Evolutionary conservation across 495 filamentous ascomycete genomes (phyloP), one percentile per base, ranked within the genome.

Genomic region (Hypomontagnella monticulosa): DNA sequence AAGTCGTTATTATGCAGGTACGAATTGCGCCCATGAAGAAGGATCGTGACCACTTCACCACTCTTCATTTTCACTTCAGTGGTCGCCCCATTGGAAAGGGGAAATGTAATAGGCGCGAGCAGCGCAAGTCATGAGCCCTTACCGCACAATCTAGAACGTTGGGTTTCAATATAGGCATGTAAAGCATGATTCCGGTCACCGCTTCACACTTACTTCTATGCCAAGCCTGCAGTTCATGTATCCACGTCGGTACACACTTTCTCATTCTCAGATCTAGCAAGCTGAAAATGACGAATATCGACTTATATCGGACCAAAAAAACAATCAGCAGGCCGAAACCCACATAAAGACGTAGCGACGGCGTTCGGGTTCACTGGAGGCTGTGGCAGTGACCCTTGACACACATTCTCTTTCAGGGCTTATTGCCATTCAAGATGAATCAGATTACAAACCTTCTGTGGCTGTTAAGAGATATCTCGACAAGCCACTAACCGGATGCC

Each of bases 181-280:
- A 55, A 55, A 54, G 5, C 19, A 37, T 4, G n/a, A n/a, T 40
- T 50, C 19, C 41, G 41, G 30, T 19, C 42, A 54, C 41, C 44
- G 19, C 32, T 61, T 30, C 16, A 30, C 40, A 43, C 40, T 36
- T 16, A 36, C 43, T 42, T 36, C 38, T 46, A 50, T 37, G 61
- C 61, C 61, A 63, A 63, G 61, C 52, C 37, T 57, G 43, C 27
- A 27, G 61, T 63, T 63, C 61, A 63, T 63, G 61, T 43, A 55
- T 63, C 51, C 34, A 63, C 60, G 42, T 37, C 52, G 43, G 38
- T 56, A 16, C 43, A 11, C 56, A 15, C 27, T 18, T 30, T 33
- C 43, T 49, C 8, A 16, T 55, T 48, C 16, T 23, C 19, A 15
- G 38, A 7, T 6, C 19, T 36, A 32, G 9, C 18, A 2, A 47